Evolutionary conservation across 495 filamentous ascomycete species (phyloP).

Genomic region (Penicillium bovifimosum): DNA sequence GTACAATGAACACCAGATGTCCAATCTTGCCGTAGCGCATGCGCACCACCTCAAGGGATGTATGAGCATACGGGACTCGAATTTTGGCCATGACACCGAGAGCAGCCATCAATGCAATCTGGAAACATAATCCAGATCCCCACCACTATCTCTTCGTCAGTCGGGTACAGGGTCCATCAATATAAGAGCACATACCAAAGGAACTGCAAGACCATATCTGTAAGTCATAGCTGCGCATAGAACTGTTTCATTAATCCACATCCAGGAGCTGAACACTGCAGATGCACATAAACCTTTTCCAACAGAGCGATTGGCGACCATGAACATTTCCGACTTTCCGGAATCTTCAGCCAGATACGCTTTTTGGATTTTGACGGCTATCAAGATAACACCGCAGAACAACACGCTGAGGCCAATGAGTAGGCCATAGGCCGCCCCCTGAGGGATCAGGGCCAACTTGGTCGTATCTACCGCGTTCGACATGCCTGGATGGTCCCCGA

Average conservation of each 20-base stretch:
- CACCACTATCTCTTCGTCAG: constrained; percentile 30
- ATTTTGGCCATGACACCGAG: constrained; percentile 38
- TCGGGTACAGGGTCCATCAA: not conserved
- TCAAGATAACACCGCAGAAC: constrained; percentile 39
- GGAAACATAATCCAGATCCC: constrained; percentile 36
- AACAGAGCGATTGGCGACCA: constrained; percentile 47
- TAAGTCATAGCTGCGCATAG: constrained; percentile 38
- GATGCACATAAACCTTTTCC: constrained; percentile 45
- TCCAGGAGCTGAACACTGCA: constrained; percentile 45
- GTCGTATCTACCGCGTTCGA: constrained; percentile 48
- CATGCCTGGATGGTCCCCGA: constrained; percentile 11
- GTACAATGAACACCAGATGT: constrained; percentile 46
- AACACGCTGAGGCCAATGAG: constrained; percentile 39
- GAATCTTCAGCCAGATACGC: constrained; percentile 41
- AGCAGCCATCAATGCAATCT: constrained; percentile 38
- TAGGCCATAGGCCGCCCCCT: constrained; percentile 42
- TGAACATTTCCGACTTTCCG: constrained; percentile 48
- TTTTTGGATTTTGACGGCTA: constrained; percentile 39
- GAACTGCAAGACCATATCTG: constrained; percentile 32
- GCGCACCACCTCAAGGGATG: constrained; percentile 49
- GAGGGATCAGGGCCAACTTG: constrained; percentile 27
- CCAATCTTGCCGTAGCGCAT: constrained; percentile 48
- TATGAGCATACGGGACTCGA: constrained; percentile 52
- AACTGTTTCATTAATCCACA: constrained; percentile 46
- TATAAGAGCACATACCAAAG: constrained; percentile 21